Conservation (phyloP, 768 basidiomycete species). For the Neoboletus brunneissimus region DNA sequence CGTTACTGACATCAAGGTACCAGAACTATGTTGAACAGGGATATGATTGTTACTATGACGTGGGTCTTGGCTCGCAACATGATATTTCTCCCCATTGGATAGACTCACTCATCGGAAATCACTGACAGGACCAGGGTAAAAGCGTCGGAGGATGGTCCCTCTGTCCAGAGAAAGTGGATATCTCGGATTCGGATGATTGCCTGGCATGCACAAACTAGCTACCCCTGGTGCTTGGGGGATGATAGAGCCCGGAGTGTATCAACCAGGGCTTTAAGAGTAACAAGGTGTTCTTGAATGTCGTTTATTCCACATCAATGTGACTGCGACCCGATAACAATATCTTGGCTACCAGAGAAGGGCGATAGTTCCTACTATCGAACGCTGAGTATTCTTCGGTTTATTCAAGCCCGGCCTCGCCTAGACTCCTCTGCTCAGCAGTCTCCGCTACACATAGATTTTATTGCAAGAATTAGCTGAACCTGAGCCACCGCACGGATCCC, state of each 20-base stretch:
- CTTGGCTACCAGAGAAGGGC: neutral
- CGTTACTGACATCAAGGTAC: neutral
- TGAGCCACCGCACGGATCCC: too few species aligned
- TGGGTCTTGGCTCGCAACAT: neutral
- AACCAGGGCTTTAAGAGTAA: neutral
- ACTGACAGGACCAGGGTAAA: neutral
- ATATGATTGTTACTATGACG: neutral
- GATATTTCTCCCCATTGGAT: neutral
- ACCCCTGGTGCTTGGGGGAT: neutral
- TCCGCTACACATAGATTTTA: too few species aligned
- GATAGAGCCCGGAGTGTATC: neutral
- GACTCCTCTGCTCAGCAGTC: too few species aligned
- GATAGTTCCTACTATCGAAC: neutral
- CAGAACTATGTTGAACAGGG: neutral
- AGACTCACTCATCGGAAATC: neutral
- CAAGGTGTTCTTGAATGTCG: neutral
- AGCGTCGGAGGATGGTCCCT: rapidly evolving
- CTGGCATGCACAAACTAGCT: neutral
- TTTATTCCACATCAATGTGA: neutral
- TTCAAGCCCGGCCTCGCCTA: too few species aligned
- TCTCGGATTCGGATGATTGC: neutral
- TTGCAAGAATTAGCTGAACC: too few species aligned
- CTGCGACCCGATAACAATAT: neutral
- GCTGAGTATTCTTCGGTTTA: too few species aligned
- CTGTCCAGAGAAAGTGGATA: neutral